Evolutionary conservation across 1,139 yeast genomes (phyloP), one percentile per base, ranked within the genome.

Genomic region (Lodderomyces metapsilosis): DNA sequence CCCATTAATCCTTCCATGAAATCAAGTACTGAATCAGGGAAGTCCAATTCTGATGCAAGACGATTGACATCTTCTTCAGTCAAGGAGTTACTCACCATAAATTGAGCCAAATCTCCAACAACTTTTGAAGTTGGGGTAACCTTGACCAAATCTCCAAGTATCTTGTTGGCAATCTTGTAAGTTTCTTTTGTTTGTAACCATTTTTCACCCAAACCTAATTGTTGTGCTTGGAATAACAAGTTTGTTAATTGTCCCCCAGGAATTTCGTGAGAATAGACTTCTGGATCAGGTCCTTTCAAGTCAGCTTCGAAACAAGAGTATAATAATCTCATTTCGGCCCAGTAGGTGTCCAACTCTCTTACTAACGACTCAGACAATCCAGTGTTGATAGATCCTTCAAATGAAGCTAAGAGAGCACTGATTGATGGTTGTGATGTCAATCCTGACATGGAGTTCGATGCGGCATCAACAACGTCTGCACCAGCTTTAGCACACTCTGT

Each of bases 191-290:
- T 92, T 71, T 88, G 95, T 50, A 80, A 77, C 98, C 98, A 92
- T 71, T 86, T 89, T 52, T 88, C 83, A 53, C 98, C 98, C 51
- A 92, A 78, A 47, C 98, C 98, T 59, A 92, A 88, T 71, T 92
- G 98, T 71, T 89, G 96, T 44, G 98, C 98, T 74, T 92, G 99
- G 94, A 92, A 94, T 55, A 92, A 71, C 68, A 92, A 76, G 74
- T 92, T 94, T 52, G 99, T 92, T 66, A 92, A 81, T 73, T 92
- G 99, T 52, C 98, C 98, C 73, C 99, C 99, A 41, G 99, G 99
- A 53, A 92, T 92, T 75, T 92, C 99, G 71, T 92, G 98, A 54
- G 83, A 83, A 67, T 92, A 92, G 43, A 92, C 98, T 68, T 92
- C 98, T 53, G 99, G 98, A 68, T 92, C 99, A 46, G 99, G 98